Conservation (phyloP, 345 rosid genomes). For the Theobroma cacao region DNA sequence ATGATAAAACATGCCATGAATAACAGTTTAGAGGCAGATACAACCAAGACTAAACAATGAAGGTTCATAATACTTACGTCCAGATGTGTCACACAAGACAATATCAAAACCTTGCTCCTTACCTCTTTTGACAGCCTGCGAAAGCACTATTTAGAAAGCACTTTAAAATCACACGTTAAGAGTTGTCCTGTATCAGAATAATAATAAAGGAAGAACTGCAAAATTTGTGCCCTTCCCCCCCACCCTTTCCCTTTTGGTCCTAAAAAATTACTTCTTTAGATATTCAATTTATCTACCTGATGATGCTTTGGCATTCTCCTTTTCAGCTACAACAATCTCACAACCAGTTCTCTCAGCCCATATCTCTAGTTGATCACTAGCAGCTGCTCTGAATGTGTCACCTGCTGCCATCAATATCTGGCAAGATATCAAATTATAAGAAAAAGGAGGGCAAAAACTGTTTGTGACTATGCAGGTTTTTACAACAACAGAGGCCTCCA, state of each 20-base stretch:
- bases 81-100: conserved; percentile 93
- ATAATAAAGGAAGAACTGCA: not conserved
- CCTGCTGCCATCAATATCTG: conserved; percentile 97
- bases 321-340: conserved; percentile 78
- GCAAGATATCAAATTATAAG: conserved; percentile 35
- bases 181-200: conserved; percentile 4
- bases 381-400: conserved; percentile 98
- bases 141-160: conserved; percentile 77
- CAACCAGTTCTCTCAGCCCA: conserved; percentile 97
- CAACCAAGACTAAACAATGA: conserved; percentile 10
- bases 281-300: conserved; percentile 47
- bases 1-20: conserved; percentile 6
- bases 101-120: conserved; percentile 81
- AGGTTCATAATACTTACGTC: conserved; percentile 60
- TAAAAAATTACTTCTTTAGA: not conserved
- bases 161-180: conserved; percentile 42
- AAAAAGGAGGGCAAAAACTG: conserved; percentile 1
- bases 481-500: not conserved
- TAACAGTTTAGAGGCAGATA: conserved; percentile 20
- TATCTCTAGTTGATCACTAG: conserved; percentile 92
- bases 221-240: not conserved
- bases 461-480: not conserved
- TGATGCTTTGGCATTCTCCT: conserved; percentile 81
- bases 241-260: not conserved
- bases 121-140: conserved; percentile 91